Evolutionary conservation across 192 early-diverging fungal species (phyloP).

Genomic region (Fimicolochytrium jonesii): DNA sequence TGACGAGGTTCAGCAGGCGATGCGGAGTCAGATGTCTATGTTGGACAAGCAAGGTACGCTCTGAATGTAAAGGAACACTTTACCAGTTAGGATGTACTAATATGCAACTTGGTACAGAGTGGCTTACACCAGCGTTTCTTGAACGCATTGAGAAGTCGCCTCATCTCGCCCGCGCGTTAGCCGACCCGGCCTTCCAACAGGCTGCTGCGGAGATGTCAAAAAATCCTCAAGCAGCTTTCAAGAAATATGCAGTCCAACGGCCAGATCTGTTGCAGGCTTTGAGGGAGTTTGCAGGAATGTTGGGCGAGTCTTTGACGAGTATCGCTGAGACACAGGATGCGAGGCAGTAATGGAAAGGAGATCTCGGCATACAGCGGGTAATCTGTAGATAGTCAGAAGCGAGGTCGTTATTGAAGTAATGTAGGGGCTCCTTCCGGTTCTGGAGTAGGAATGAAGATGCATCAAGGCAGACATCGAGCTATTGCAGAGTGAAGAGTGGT

Average conservation of each 20-base stretch:
- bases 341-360: too few species aligned
- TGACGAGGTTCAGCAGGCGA: slow-evolving; percentile 40
- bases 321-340: too few species aligned
- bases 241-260: slow-evolving; percentile 20
- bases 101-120: slow-evolving; percentile 33
- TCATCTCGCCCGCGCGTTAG: slow-evolving; percentile 30
- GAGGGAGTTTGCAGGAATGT: slow-evolving; percentile 36
- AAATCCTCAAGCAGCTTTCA: slow-evolving; percentile 33
- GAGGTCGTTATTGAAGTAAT: too few species aligned
- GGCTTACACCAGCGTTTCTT: slow-evolving; percentile 41
- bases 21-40: slow-evolving; percentile 26
- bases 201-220: slow-evolving; percentile 24
- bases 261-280: slow-evolving; percentile 36
- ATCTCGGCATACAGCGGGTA: too few species aligned
- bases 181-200: slow-evolving; percentile 33
- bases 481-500: too few species aligned
- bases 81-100: too few species aligned
- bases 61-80: too few species aligned
- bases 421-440: too few species aligned
- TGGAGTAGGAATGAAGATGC: too few species aligned
- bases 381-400: too few species aligned
- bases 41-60: slow-evolving; percentile 20
- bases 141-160: slow-evolving; percentile 28
- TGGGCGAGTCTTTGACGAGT: slow-evolving; percentile 29
- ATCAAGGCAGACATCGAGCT: too few species aligned